A percentile compares a stretch with the other conserved stretches of the same genome.
Evolutionary conservation across 2,329 filamentous ascomycete species (phyloP).

Genomic region (Cercospora nicotianae): DNA sequence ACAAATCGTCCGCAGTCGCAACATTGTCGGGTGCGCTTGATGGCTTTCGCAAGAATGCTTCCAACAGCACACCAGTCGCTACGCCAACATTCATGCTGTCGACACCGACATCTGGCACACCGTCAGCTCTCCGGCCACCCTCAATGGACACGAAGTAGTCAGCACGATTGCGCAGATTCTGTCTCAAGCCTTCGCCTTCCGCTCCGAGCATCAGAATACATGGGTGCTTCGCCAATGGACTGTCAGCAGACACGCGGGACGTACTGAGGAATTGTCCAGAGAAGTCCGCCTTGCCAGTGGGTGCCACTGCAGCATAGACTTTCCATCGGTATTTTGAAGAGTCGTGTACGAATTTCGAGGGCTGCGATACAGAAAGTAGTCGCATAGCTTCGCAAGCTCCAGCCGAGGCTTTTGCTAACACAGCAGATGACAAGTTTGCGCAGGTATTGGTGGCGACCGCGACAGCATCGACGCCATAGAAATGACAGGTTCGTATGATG

Average conservation of each 20-base stretch:
- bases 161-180: slow-evolving; percentile 63
- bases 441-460: slow-evolving; percentile 71
- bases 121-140: slow-evolving; percentile 15
- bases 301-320: slow-evolving; percentile 71
- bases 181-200: slow-evolving; percentile 73
- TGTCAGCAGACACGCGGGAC: slow-evolving; percentile 21
- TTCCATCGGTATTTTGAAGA: slow-evolving; percentile 75
- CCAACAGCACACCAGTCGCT: slow-evolving; percentile 73
- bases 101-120: slow-evolving; percentile 56
- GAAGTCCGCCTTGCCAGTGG: slow-evolving; percentile 24
- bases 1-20: neutral
- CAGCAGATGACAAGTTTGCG: slow-evolving; percentile 71
- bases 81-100: slow-evolving; percentile 95
- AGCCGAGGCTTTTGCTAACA: slow-evolving; percentile 81
- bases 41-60: slow-evolving; percentile 55
- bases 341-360: slow-evolving; percentile 66
- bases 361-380: slow-evolving; percentile 68
- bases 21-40: slow-evolving; percentile 7
- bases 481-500: slow-evolving; percentile 84
- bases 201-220: slow-evolving; percentile 80
- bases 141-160: slow-evolving; percentile 65
- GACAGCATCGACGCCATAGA: slow-evolving; percentile 84
- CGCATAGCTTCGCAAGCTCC: slow-evolving; percentile 81
- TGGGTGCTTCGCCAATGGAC: slow-evolving; percentile 51
- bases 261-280: slow-evolving; percentile 22